Evolutionary conservation across 768 basidiomycete genomes (phyloP).

Genomic region (Pulveroboletus sp.): DNA sequence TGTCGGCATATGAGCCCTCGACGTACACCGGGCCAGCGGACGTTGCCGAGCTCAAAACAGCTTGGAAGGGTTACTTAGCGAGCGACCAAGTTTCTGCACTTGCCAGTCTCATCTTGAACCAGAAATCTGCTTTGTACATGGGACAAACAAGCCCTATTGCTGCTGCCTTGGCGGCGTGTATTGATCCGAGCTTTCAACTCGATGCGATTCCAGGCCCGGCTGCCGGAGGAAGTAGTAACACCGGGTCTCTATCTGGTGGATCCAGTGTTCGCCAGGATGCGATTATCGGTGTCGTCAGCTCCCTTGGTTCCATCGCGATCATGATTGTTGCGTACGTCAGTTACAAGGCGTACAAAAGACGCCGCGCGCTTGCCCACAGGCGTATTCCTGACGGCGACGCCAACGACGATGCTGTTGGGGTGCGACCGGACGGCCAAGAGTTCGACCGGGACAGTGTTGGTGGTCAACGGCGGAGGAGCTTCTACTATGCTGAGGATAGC

Average conservation of each 20-base stretch:
- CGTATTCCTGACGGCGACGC: constrained; percentile 56
- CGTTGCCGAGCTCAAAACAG: constrained; percentile 51
- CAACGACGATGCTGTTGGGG: constrained; percentile 31
- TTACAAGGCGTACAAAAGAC: constrained; percentile 62
- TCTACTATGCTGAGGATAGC: constrained; percentile 86
- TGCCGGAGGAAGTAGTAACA: constrained; percentile 17
- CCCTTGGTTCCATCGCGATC: constrained; percentile 74
- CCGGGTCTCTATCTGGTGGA: constrained; percentile 23
- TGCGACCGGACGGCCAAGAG: constrained; percentile 59
- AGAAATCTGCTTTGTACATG: constrained; percentile 62
- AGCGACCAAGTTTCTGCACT: constrained; percentile 50
- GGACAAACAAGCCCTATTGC: constrained; percentile 42
- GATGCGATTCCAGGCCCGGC: constrained; percentile 41
- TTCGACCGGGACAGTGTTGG: constrained; percentile 77
- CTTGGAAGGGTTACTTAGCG: constrained; percentile 72
- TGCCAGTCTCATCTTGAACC: constrained; percentile 56
- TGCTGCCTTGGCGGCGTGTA: constrained; percentile 54
- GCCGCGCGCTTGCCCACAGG: constrained; percentile 63
- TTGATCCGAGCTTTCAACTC: constrained; percentile 66
- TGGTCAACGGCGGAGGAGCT: constrained; percentile 67
- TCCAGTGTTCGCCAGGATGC: constrained; percentile 61
- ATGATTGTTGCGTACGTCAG: constrained; percentile 69
- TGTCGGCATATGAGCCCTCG: constrained; percentile 66
- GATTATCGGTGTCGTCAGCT: constrained; percentile 86
- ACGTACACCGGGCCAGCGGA: constrained; percentile 49